phyloP scores from a whole-genome alignment of 129 eudicot species.

The Artemisia argyi region DNA sequence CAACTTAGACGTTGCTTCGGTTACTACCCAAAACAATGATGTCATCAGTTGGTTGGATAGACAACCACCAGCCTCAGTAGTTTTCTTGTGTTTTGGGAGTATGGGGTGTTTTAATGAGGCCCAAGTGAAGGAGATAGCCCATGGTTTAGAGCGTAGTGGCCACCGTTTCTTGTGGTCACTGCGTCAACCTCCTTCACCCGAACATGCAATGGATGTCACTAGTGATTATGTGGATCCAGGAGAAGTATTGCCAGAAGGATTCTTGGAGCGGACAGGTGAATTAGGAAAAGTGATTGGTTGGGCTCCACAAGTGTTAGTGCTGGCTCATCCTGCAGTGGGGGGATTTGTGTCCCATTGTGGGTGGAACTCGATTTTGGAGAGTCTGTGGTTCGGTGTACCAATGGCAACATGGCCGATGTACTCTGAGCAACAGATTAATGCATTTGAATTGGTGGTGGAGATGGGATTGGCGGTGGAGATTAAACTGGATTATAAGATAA shows the following conservation, averaged over 20 bases:
- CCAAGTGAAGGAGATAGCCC: conserved; percentile 8
- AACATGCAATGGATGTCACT: not conserved
- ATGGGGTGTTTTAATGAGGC: not conserved
- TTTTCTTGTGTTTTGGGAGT: conserved; percentile 15
- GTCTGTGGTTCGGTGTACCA: not conserved
- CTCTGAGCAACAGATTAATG: not conserved
- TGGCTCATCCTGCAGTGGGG: not conserved
- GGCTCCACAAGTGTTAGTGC: not conserved
- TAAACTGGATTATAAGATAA: not conserved
- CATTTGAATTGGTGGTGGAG: not conserved
- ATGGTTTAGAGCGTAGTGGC: conserved; percentile 11
- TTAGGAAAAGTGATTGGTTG: not conserved
- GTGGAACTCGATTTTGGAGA: not conserved
- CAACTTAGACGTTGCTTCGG: not conserved
- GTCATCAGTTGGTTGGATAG: not conserved
- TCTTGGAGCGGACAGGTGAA: not conserved
- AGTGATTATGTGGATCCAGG: not conserved
- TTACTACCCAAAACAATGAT: not conserved
- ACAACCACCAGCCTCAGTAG: not conserved
- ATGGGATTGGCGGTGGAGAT: too few species aligned
- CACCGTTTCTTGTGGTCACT: conserved; percentile 14
- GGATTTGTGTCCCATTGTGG: not conserved
- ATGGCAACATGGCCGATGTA: not conserved
- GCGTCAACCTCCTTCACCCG: not conserved
- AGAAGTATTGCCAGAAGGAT: not conserved